Evolutionary conservation across 2,329 filamentous ascomycete genomes (phyloP).

Genomic region (Phoma sp.): DNA sequence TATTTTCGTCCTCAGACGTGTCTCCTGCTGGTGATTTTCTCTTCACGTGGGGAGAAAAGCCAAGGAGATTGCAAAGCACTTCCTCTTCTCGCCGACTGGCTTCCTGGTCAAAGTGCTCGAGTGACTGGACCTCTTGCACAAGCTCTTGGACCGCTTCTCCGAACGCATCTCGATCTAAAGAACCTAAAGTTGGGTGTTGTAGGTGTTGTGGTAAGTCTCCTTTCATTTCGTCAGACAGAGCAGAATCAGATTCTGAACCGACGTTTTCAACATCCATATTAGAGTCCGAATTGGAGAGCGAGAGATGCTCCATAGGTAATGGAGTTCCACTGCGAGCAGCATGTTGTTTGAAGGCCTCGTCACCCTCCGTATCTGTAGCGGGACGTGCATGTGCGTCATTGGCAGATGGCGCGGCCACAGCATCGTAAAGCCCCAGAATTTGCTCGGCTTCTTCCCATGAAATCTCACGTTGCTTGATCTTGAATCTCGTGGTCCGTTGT

Average conservation of each 20-base stretch:
- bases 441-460: constrained; percentile 52
- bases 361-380: constrained; percentile 20
- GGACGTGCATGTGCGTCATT: constrained; percentile 32
- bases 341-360: constrained; percentile 23
- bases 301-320: constrained; percentile 27
- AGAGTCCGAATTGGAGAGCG: constrained; percentile 21
- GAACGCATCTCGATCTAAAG: constrained; percentile 5
- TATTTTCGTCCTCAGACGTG: constrained; percentile 28
- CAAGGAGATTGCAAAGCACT: constrained; percentile 54
- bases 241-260: background rate
- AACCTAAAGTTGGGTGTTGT: background rate
- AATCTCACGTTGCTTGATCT: constrained; percentile 46
- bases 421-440: constrained; percentile 19
- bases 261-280: constrained; percentile 9
- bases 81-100: constrained; percentile 54
- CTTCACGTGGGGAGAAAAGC: constrained; percentile 28
- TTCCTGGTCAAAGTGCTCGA: constrained; percentile 56
- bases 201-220: background rate
- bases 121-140: background rate
- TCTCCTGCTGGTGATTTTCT: constrained; percentile 26
- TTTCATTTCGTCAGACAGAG: constrained; percentile 2
- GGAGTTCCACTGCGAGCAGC: constrained; percentile 38
- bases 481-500: constrained; percentile 13
- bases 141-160: background rate
- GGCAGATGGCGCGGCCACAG: constrained; percentile 34